Evolutionary conservation across 148 eudicot genomes (phyloP).

Genomic region (Persicaria maculosa): DNA sequence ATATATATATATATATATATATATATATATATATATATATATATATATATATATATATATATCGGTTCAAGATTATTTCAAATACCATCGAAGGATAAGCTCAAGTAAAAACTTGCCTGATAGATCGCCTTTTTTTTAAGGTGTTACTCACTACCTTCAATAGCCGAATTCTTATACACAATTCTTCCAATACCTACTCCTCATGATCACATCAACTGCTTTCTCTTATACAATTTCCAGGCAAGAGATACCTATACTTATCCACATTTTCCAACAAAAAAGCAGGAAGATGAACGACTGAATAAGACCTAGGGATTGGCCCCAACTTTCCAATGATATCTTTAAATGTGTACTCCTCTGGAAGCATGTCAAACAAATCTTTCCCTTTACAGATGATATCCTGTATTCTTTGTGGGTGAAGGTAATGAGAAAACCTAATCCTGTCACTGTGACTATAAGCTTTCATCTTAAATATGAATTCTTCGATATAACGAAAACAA

Average conservation of each 20-base stretch:
- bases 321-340: conserved; percentile 13
- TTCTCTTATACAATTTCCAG: conserved; percentile 13
- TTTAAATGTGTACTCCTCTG: conserved; percentile 11
- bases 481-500: conserved; percentile 12
- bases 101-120: not conserved
- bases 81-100: not conserved
- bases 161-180: conserved; percentile 6
- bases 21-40: too few species aligned
- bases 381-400: conserved; percentile 11
- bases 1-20: too few species aligned
- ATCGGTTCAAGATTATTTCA: too few species aligned
- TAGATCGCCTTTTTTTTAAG: not conserved
- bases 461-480: conserved; percentile 15
- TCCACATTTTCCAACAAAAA: conserved; percentile 10
- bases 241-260: conserved; percentile 9
- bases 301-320: conserved; percentile 12
- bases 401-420: conserved; percentile 8
- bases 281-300: conserved; percentile 9
- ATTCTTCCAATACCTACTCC: not conserved
- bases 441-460: conserved; percentile 16
- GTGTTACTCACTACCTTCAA: conserved; percentile 3
- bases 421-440: conserved; percentile 10
- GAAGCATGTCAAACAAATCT: conserved; percentile 13
- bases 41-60: too few species aligned
- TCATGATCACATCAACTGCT: not conserved